A percentile compares a stretch with the other conserved stretches of the same genome.
phyloP scores from a whole-genome alignment of 2,329 filamentous ascomycete genomes.

The Fusarium newnesense region DNA sequence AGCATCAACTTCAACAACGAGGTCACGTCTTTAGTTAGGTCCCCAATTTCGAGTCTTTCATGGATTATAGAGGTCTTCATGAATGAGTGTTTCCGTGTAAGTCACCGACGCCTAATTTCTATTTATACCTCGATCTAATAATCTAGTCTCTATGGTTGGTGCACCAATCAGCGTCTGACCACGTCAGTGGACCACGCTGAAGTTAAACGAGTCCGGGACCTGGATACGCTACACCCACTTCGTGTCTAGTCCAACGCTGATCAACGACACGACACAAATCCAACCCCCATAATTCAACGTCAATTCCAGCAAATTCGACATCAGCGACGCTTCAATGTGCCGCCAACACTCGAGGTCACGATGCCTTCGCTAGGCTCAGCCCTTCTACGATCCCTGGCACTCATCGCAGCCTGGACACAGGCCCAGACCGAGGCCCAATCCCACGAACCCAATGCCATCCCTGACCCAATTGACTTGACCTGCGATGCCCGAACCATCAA shows the following conservation, averaged over 20 bases:
- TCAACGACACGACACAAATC: constrained; percentile 25
- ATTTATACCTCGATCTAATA: neutral
- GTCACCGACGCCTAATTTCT: neutral
- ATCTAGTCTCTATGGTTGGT: neutral
- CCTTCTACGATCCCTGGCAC: constrained; percentile 16
- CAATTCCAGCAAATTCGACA: neutral
- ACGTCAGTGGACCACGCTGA: constrained; percentile 10
- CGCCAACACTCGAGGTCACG: constrained; percentile 18
- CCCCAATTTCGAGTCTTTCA: neutral
- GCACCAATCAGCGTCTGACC: constrained; percentile 17
- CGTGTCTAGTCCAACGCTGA: constrained; percentile 18
- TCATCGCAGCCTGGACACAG: constrained; percentile 16
- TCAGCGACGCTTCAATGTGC: constrained; percentile 26
- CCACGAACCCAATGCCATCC: constrained; percentile 4
- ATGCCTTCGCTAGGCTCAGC: constrained; percentile 35
- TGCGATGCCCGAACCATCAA: constrained; percentile 75
- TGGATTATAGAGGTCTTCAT: neutral
- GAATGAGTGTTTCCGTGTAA: neutral
- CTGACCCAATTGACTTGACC: constrained; percentile 14
- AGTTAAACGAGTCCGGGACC: constrained; percentile 9
- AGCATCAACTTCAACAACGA: neutral
- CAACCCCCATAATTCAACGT: constrained; percentile 7
- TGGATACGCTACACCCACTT: constrained; percentile 2
- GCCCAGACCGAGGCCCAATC: constrained; percentile 5
- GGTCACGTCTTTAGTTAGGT: neutral